Evolutionary conservation across 148 eudicot genomes (phyloP), one percentile per base, ranked within the genome.

Genomic region (Arctostaphylos glauca): DNA sequence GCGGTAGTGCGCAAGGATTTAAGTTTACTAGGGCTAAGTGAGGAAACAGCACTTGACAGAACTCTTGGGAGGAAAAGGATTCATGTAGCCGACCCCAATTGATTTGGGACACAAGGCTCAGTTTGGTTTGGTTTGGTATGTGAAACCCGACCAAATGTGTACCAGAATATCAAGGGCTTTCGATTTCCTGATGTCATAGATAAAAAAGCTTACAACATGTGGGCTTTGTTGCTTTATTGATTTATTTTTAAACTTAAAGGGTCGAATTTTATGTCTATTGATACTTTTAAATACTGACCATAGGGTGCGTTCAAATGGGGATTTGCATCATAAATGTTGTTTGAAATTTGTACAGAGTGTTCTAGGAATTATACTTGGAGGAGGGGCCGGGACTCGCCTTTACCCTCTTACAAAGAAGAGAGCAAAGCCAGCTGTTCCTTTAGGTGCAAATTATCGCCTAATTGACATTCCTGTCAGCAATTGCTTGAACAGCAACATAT

Each of bases 351-450:
- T 87, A 73, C 90, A 96, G 98, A 95, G 98, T 94, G 98, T 95
- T 70, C 88, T 95, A 82, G 98, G 98, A n/a, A 96, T 96, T 80
- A 94, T 96, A 82, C 98, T 96, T 71, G 98, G 98, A 84, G 98
- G 98, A 76, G 98, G 98, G 83, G 98, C 98, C 79, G 98, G 98
- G 52, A 94, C 98, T 21, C 98, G 98, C 60, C 97, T 95, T 23
- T 95, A 92, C 80, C 98, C 98, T 46, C 89, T 95, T 38, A 95
- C 98, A 4, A 95, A 95, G 91, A 92, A 92, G 91, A 90, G 98
- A 78, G 98, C 98, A 67, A 95, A 95, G 83, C 98, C 98, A 71
- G 98, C 98, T 15, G 98, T 95, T 80, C 98, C 98, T 23, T 90
- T 95, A 68, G 98, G 98, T 43, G 98, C 94, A 67, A 94, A 94